Conservation (phyloP, 805 yeast genomes). For the Saccharomycopsis lassenensis region DNA sequence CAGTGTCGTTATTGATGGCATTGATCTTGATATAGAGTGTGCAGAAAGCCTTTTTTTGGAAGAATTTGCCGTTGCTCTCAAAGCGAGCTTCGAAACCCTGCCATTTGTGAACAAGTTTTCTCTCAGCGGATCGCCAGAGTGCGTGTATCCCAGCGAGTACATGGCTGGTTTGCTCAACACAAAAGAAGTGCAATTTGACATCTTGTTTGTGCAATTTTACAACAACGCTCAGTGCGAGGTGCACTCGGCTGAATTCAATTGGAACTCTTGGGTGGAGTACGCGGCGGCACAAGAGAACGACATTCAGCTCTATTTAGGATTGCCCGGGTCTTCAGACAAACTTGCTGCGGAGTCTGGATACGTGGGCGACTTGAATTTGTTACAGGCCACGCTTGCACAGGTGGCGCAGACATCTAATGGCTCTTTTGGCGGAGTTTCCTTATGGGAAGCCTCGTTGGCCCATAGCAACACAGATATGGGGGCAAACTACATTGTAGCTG, state of each 20-base stretch:
- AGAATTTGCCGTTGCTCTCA: slow-evolving; percentile 35
- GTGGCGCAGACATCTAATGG: background rate
- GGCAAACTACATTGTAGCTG: slow-evolving; percentile 3
- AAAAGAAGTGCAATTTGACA: slow-evolving; percentile 52
- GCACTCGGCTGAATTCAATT: slow-evolving; percentile 37
- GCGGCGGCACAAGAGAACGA: slow-evolving; percentile 49
- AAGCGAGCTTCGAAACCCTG: slow-evolving; percentile 29
- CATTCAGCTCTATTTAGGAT: slow-evolving; percentile 63
- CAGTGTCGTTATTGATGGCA: slow-evolving; percentile 71
- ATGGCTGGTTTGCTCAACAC: slow-evolving; percentile 37
- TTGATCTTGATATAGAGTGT: slow-evolving; percentile 83
- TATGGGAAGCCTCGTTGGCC: slow-evolving; percentile 16
- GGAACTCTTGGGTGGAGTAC: slow-evolving; percentile 56
- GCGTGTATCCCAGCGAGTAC: slow-evolving; percentile 54
- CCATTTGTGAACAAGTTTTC: slow-evolving; percentile 36
- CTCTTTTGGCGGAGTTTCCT: slow-evolving; percentile 12
- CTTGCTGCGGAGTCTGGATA: slow-evolving; percentile 14
- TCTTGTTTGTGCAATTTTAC: slow-evolving; percentile 64
- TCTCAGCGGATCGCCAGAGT: slow-evolving; percentile 73
- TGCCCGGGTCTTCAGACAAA: slow-evolving; percentile 40
- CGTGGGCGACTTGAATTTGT: background rate
- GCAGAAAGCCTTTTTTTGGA: slow-evolving; percentile 54
- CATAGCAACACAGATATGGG: slow-evolving; percentile 4
- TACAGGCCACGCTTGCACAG: background rate
- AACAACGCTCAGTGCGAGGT: slow-evolving; percentile 50